Conservation (phyloP, 2,329 filamentous ascomycete genomes). For the Neocucurbitaria cava region DNA sequence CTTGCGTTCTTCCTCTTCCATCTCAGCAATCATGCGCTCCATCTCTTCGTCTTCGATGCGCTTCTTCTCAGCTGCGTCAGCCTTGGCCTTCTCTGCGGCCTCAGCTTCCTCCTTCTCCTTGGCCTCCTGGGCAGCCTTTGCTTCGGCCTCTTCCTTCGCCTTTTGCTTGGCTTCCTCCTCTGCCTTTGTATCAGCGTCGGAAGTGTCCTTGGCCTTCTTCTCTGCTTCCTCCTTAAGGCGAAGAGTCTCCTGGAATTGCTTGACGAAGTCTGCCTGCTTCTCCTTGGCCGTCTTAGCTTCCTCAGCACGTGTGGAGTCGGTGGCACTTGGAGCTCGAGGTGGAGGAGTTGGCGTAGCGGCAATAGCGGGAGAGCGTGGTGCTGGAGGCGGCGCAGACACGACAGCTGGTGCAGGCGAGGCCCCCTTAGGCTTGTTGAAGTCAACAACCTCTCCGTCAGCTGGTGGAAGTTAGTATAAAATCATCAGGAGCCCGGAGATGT, state of each 20-base stretch:
- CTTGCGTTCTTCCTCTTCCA: conserved; percentile 53
- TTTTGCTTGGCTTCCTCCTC: conserved; percentile 51
- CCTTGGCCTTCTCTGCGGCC: conserved; percentile 52
- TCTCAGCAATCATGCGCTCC: conserved; percentile 70
- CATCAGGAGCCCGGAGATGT: too few species aligned
- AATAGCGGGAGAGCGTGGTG: conserved; percentile 66
- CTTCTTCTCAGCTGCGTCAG: conserved; percentile 44
- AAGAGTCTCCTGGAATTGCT: conserved; percentile 68
- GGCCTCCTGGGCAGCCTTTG: conserved; percentile 33
- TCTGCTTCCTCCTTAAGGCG: conserved; percentile 64
- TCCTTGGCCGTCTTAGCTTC: conserved; percentile 79
- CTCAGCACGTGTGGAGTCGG: conserved; percentile 69
- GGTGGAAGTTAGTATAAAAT: conserved; percentile 69
- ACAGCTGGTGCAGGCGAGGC: conserved; percentile 49
- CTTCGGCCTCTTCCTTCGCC: conserved; percentile 48
- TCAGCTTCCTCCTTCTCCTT: conserved; percentile 42
- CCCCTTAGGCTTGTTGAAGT: conserved; percentile 59
- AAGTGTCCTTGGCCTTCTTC: conserved; percentile 57
- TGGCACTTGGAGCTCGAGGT: conserved; percentile 73
- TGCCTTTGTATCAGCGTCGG: conserved; percentile 50
- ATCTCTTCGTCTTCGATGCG: conserved; percentile 53
- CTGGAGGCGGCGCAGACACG: conserved; percentile 56
- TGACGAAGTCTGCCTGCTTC: conserved; percentile 67
- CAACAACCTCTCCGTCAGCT: conserved; percentile 76
- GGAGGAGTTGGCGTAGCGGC: conserved; percentile 73